A percentile compares a stretch with the other conserved stretches of the same genome.
These are phyloP conservation scores for Xerocomus spinulosus DNA, from an alignment of 768 basidiomycete genomes.

Conservation along the genomic window DNA sequence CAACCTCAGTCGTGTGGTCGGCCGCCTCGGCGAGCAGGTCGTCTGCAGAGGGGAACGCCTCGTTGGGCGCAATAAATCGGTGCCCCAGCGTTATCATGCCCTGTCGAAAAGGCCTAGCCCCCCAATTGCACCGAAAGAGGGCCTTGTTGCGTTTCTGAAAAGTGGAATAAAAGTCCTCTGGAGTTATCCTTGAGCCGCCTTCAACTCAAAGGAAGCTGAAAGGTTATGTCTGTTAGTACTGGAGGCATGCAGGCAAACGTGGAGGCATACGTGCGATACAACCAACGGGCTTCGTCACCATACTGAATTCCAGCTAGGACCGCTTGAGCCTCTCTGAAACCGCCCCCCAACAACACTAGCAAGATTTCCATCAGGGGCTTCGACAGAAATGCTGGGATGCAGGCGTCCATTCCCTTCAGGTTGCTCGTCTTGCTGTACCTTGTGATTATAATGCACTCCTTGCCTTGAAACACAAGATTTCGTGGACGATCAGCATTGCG, in stretches of 20 bases:
- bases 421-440: slow-evolving; percentile 10
- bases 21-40: slow-evolving; percentile 8
- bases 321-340: slow-evolving; percentile 5
- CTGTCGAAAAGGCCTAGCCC: slow-evolving; percentile 3
- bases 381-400: slow-evolving; percentile 1
- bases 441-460: background rate
- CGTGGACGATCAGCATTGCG: background rate
- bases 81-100: too few relatives aligned
- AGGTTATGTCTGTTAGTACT: too few relatives aligned
- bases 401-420: background rate
- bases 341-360: background rate
- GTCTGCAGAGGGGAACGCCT: slow-evolving; percentile 5
- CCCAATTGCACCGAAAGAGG: slow-evolving; percentile 2
- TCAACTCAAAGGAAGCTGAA: background rate
- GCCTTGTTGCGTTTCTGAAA: background rate
- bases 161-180: background rate
- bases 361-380: background rate
- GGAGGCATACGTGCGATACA: background rate
- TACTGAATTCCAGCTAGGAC: background rate
- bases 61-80: slow-evolving; percentile 6
- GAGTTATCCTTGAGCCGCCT: background rate
- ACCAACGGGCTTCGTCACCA: background rate
- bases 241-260: too few relatives aligned
- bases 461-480: slow-evolving; percentile 5
- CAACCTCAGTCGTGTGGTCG: slow-evolving; percentile 5